Conservation (phyloP, 306 rosid genomes). For the Rosa chinensis region DNA sequence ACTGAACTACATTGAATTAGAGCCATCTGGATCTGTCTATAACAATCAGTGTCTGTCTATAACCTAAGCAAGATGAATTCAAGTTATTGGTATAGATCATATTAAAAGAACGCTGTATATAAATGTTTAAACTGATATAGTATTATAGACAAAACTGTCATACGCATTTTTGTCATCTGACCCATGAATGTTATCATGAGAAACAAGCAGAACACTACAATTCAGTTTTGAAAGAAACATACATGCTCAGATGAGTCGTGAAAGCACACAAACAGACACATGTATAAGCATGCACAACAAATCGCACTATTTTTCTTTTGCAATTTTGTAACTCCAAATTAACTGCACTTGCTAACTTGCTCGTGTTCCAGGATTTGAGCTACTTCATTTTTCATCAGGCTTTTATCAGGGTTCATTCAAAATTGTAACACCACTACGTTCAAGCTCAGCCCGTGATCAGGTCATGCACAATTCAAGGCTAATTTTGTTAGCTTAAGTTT, state of each 20-base stretch:
- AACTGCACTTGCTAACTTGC: background rate
- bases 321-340: background rate
- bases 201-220: background rate
- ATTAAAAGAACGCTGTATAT: background rate
- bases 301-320: background rate
- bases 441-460: background rate
- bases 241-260: background rate
- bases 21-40: background rate
- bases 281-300: background rate
- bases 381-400: background rate
- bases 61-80: background rate
- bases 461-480: constrained; percentile 1
- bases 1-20: background rate
- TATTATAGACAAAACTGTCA: background rate
- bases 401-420: background rate
- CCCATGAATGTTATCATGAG: background rate
- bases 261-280: background rate
- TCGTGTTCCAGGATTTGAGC: background rate
- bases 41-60: too few relatives aligned
- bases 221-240: background rate
- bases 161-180: background rate
- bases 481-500: background rate
- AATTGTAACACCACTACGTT: background rate
- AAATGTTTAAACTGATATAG: background rate
- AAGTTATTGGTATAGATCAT: background rate